Percentiles rank a stretch among this genome's conserved stretches.
These are phyloP conservation scores for Coix lacrymajobi DNA, from an alignment of 176 grass and related monocot species.

Conservation along the genomic window DNA sequence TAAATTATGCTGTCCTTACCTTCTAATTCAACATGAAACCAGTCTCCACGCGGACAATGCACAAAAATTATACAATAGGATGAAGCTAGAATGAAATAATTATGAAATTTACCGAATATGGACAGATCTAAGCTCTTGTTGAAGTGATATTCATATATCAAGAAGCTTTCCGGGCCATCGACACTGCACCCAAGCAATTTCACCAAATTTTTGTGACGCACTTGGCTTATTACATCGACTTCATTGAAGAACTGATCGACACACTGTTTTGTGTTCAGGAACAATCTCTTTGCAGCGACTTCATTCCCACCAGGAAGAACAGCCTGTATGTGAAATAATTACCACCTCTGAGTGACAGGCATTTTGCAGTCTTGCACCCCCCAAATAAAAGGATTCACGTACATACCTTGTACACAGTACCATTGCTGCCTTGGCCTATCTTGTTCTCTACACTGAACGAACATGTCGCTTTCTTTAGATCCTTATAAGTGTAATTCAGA, in stretches of 20 bases:
- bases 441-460: conserved; percentile 45
- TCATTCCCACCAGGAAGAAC: conserved; percentile 46
- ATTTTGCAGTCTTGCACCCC: not conserved
- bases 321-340: conserved; percentile 24
- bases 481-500: conserved; percentile 47
- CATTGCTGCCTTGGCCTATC: conserved; percentile 59
- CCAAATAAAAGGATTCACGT: not conserved
- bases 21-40: not conserved
- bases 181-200: conserved; percentile 66
- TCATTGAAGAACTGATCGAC: conserved; percentile 63
- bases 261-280: conserved; percentile 50
- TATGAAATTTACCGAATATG: conserved; percentile 36
- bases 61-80: not conserved
- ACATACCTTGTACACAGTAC: conserved; percentile 64
- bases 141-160: conserved; percentile 55
- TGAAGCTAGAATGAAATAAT: not conserved
- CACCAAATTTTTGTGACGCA: conserved; percentile 58
- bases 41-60: not conserved
- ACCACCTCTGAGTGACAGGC: not conserved
- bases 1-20: not conserved
- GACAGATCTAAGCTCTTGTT: conserved; percentile 60
- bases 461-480: conserved; percentile 49
- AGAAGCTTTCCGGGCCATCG: conserved; percentile 58
- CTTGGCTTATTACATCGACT: conserved; percentile 46
- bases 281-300: conserved; percentile 61